Base-by-base conservation (phyloP, 768 basidiomycete species). In the Boletus vinaceobasis region DNA sequence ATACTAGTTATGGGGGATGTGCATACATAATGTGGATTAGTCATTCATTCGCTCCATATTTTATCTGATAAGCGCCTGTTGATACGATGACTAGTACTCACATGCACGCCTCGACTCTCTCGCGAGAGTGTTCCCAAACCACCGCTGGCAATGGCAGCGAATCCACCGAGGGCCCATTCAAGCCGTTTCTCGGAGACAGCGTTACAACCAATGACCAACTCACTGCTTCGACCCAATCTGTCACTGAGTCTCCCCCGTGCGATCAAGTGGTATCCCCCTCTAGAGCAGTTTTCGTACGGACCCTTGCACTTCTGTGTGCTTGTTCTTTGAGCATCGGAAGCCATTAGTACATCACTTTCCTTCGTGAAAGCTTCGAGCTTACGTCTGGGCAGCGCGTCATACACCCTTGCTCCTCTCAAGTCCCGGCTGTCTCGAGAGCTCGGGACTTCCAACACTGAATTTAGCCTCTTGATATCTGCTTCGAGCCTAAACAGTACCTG, bases 361-460 rank as follows among this genome's bases (percentile, higher is more conserved):
- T 44, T 47, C 27, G 17, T 36, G 14, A 52, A 45, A 43, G 19
- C n/a, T 11, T 35, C 15, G 13, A 49, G 7, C 53, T 60, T 15
- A 60, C 46, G 9, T 31, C 35, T 11, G 44, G 17, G 9, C 56
- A 91, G 88, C 65, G 86, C 84, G 15, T 79, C 80, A 3, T 86
- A 92, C 62, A 82, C 88, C 7, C 79, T 94, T 3, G 88, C 87
- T 0, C 91, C 90, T 10, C 73, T 93, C 53, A 92, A 93, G 71
- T 86, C 83, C 40, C 76, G 82, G 19, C 72, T 89, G 7, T 74
- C 79, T 5, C 77, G 83, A 40, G 88, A 92, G 62, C 76, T 90
- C 45, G 85, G 86, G 43, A 87, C 87, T 1, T 81, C 86, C 23
- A 87, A 91, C 65, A 82, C 86, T 0, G 85, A 92, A 63, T 91